phyloP scores from a whole-genome alignment of 1,284 basidiomycete genomes.

The Puccinia brachypodii region DNA sequence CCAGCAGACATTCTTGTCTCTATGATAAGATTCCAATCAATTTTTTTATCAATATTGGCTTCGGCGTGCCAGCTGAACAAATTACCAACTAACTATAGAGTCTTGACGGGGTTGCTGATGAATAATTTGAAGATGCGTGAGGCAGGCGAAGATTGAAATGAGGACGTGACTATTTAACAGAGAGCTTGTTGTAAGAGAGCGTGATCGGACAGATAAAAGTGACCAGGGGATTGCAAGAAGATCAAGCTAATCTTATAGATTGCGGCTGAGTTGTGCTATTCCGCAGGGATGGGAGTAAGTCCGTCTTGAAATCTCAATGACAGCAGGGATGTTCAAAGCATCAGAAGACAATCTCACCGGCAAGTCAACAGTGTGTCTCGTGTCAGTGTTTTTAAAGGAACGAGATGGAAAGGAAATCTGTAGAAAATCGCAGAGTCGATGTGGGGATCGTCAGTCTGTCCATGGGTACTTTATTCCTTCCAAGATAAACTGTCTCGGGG shows the following conservation, averaged over 20 bases:
- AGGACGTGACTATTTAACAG: too few relatives aligned
- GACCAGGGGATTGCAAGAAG: too few relatives aligned
- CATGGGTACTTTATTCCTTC: background rate
- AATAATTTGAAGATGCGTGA: too few relatives aligned
- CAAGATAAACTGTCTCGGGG: background rate
- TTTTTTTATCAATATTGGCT: background rate
- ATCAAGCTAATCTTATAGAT: background rate
- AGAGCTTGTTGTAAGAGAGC: too few relatives aligned
- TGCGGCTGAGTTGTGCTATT: background rate
- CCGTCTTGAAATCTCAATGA: background rate
- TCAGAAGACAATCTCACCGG: background rate
- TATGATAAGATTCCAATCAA: background rate
- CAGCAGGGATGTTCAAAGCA: background rate
- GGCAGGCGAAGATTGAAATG: too few relatives aligned
- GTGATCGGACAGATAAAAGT: too few relatives aligned
- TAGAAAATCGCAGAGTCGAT: background rate
- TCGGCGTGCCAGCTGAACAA: too few relatives aligned
- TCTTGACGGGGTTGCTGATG: too few relatives aligned
- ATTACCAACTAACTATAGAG: too few relatives aligned
- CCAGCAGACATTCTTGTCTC: background rate
- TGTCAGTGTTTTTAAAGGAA: background rate
- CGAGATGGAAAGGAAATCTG: background rate
- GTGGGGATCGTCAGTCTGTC: background rate
- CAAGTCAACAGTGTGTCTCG: background rate
- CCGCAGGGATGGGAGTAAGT: background rate